Evolutionary conservation across 1,139 yeast genomes (phyloP).

Genomic region (Candida sojae): DNA sequence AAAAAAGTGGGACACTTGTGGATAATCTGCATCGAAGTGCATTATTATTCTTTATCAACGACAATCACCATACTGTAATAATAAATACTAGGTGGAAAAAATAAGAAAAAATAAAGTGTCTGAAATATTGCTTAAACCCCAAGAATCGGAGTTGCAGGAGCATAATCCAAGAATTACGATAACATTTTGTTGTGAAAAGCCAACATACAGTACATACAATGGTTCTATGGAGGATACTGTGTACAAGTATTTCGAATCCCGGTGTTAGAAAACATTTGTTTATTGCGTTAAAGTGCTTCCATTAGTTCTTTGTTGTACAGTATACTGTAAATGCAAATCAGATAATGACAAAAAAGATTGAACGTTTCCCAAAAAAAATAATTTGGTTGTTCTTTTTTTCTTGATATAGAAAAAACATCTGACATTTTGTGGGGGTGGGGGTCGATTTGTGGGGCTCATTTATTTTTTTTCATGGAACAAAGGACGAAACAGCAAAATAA

Average conservation of each 20-base stretch:
- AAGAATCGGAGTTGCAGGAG: too few relatives aligned
- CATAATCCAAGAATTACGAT: too few relatives aligned
- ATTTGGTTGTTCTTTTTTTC: too few relatives aligned
- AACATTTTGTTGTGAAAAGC: too few relatives aligned
- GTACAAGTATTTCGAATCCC: not conserved
- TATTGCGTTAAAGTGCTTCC: not conserved
- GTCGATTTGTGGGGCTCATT: constrained; percentile 2
- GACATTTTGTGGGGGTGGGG: constrained; percentile 4
- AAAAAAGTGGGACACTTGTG: too few relatives aligned
- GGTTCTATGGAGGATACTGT: too few relatives aligned
- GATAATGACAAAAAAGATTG: not conserved
- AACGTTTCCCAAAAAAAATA: not conserved
- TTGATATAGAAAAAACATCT: not conserved
- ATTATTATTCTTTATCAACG: too few relatives aligned
- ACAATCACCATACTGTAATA: too few relatives aligned
- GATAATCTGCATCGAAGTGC: too few relatives aligned
- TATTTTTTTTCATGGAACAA: not conserved
- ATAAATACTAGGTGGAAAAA: too few relatives aligned
- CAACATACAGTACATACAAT: too few relatives aligned
- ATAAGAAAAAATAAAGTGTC: not conserved
- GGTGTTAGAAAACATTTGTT: not conserved
- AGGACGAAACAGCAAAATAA: not conserved
- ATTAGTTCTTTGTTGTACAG: not conserved
- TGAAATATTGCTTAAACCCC: not conserved
- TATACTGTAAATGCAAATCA: too few relatives aligned